phyloP scores from a whole-genome alignment of 2,329 filamentous ascomycete genomes.

The Rutstroemia sp. region DNA sequence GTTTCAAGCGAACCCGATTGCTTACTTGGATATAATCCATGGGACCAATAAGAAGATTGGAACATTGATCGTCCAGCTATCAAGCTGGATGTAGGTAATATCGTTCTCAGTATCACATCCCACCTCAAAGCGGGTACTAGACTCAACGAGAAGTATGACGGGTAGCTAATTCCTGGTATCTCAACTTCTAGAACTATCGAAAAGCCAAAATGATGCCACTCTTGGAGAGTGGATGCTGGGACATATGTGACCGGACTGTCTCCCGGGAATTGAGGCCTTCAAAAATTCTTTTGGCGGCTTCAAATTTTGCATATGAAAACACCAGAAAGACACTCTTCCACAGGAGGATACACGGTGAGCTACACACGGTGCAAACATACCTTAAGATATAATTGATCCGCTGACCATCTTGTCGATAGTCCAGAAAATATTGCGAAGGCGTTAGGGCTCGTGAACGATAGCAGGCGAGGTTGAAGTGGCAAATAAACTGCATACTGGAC shows the following conservation, averaged over 20 bases:
- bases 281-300: slow-evolving; percentile 18
- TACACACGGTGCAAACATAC: slow-evolving; percentile 17
- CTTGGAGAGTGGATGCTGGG: no score
- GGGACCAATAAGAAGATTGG: slow-evolving; percentile 9
- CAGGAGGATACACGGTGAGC: slow-evolving; percentile 21
- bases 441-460: slow-evolving; percentile 15
- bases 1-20: slow-evolving; percentile 8
- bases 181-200: slow-evolving; percentile 1
- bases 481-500: no score
- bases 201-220: no score
- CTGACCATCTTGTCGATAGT: slow-evolving; percentile 19
- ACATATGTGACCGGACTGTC: no score
- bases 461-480: slow-evolving; percentile 8
- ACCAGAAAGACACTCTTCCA: slow-evolving; percentile 18
- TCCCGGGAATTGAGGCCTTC: slow-evolving; percentile 11
- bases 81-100: slow-evolving; percentile 1
- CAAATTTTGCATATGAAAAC: slow-evolving; percentile 11
- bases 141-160: slow-evolving; percentile 8
- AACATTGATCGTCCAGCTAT: slow-evolving; percentile 10
- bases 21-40: slow-evolving; percentile 14
- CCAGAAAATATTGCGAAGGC: slow-evolving; percentile 19
- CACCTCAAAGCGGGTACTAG: slow-evolving; percentile 4
- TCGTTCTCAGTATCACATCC: slow-evolving; percentile 10
- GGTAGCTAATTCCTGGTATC: background rate
- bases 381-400: slow-evolving; percentile 15